Evolutionary conservation across 768 basidiomycete genomes (phyloP).

Genomic region (Tylopilus plumbeoviolaceoides): DNA sequence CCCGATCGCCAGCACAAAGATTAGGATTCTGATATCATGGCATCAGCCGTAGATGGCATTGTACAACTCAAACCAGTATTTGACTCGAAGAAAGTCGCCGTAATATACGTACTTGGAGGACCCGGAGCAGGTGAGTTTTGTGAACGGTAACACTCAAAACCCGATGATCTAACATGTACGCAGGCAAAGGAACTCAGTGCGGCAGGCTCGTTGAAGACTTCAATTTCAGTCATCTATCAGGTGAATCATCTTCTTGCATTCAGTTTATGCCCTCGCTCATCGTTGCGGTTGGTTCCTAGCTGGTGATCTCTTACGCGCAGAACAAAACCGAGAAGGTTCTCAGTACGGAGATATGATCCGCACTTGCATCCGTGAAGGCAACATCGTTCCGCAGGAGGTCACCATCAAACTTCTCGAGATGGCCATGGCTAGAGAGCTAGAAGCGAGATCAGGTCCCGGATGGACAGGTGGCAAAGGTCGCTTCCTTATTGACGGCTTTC

Average conservation of each 20-base stretch:
- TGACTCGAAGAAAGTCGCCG: constrained; percentile 68
- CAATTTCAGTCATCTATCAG: constrained; percentile 89
- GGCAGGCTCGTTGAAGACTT: constrained; percentile 77
- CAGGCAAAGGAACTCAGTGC: constrained; percentile 97
- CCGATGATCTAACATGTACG: constrained; percentile 4
- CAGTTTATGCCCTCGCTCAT: constrained; percentile 9
- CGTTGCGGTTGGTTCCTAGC: constrained; percentile 43
- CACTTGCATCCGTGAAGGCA: constrained; percentile 85
- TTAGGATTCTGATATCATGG: constrained; percentile 16
- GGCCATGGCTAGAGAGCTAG: constrained; percentile 72
- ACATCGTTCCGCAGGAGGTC: constrained; percentile 94
- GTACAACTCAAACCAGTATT: constrained; percentile 39
- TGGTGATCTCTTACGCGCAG: constrained; percentile 95
- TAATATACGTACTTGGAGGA: constrained; percentile 94
- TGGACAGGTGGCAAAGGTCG: constrained; percentile 75
- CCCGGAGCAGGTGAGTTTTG: constrained; percentile 81
- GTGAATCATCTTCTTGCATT: constrained; percentile 38
- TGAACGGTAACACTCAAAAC: not conserved
- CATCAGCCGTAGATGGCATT: constrained; percentile 6
- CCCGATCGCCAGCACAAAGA: constrained; percentile 16
- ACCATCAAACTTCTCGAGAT: constrained; percentile 94
- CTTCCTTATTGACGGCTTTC: constrained; percentile 97
- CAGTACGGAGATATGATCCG: constrained; percentile 81
- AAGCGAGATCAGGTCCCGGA: constrained; percentile 41
- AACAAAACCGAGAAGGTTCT: constrained; percentile 84